phyloP scores from a whole-genome alignment of 2,329 filamentous ascomycete species.

The Arthrobotrys pseudoclavata region DNA sequence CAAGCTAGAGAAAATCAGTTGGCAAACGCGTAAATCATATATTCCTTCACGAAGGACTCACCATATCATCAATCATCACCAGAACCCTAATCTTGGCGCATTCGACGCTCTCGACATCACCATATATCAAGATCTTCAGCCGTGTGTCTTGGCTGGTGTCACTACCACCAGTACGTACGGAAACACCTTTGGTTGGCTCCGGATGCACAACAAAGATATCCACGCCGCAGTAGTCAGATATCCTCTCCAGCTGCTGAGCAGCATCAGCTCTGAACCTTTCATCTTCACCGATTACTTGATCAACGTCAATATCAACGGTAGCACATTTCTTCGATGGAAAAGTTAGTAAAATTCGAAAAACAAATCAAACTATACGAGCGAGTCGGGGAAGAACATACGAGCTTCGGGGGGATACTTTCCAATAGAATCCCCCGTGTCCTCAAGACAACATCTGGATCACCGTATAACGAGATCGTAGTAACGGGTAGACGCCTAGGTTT shows the following conservation, averaged over 20 bases:
- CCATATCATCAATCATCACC: conserved; percentile 87
- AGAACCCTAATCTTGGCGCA: conserved; percentile 96
- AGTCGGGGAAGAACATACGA: conserved; percentile 61
- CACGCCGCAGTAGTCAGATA: conserved; percentile 89
- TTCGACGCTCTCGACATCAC: conserved; percentile 93
- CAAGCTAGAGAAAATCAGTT: conserved; percentile 70
- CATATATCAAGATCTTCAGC: conserved; percentile 92
- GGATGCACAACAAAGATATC: conserved; percentile 92
- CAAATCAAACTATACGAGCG: background rate
- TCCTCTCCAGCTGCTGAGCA: conserved; percentile 85
- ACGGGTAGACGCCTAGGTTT: conserved; percentile 68
- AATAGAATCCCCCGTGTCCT: conserved; percentile 62
- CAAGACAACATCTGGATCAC: conserved; percentile 63
- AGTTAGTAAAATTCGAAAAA: conserved; percentile 40
- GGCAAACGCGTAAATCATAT: conserved; percentile 60
- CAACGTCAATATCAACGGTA: conserved; percentile 91
- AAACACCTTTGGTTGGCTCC: conserved; percentile 69
- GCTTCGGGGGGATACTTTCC: conserved; percentile 63
- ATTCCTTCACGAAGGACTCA: conserved; percentile 41
- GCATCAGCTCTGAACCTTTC: conserved; percentile 80
- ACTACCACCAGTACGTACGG: conserved; percentile 80
- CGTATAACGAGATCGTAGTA: conserved; percentile 64
- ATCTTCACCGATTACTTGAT: conserved; percentile 84
- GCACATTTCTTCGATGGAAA: conserved; percentile 80
- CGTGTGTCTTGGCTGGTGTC: conserved; percentile 87